A percentile compares a stretch with the other conserved stretches of the same genome.
Evolutionary conservation across 2,329 filamentous ascomycete genomes (phyloP).

Genomic region (Zelopaecilomyces penicillatus): DNA sequence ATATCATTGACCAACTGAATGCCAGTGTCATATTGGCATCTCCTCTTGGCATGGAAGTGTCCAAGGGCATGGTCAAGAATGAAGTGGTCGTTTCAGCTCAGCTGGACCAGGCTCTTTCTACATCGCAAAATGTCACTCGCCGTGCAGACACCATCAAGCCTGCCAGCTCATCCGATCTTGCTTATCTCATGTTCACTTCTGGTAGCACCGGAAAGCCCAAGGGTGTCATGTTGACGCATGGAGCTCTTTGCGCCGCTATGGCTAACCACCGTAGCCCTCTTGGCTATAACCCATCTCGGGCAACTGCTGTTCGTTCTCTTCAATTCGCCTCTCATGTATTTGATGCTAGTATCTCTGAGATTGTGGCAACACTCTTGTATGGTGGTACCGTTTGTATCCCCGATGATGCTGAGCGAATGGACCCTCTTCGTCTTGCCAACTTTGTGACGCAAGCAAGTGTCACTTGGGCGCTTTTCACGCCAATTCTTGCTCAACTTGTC

Average conservation of each 20-base stretch:
- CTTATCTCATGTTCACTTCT: not conserved
- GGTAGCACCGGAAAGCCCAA: not conserved
- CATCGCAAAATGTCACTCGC: not conserved
- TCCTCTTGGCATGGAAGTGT: not conserved
- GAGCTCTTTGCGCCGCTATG: not conserved
- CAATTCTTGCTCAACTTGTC: not conserved
- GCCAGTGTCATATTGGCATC: not conserved
- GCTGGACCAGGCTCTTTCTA: not conserved
- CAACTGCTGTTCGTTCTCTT: not conserved
- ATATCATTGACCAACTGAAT: not conserved
- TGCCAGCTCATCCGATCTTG: not conserved
- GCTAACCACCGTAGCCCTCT: not conserved
- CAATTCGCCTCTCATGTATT: conserved; percentile 4
- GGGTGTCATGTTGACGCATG: not conserved
- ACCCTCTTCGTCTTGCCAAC: not conserved
- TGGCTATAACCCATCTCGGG: not conserved
- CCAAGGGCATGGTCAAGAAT: not conserved
- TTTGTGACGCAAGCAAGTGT: too few species aligned
- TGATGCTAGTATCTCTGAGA: conserved; percentile 2
- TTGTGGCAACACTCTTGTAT: not conserved
- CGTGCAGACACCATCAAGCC: not conserved
- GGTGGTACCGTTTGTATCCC: conserved; percentile 3
- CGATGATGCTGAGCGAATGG: conserved; percentile 1
- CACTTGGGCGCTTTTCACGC: not conserved
- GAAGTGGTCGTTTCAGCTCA: not conserved